Evolutionary conservation across 2,329 filamentous ascomycete genomes (phyloP), one percentile per base, ranked within the genome.

Genomic region (Fusarium multiceps): DNA sequence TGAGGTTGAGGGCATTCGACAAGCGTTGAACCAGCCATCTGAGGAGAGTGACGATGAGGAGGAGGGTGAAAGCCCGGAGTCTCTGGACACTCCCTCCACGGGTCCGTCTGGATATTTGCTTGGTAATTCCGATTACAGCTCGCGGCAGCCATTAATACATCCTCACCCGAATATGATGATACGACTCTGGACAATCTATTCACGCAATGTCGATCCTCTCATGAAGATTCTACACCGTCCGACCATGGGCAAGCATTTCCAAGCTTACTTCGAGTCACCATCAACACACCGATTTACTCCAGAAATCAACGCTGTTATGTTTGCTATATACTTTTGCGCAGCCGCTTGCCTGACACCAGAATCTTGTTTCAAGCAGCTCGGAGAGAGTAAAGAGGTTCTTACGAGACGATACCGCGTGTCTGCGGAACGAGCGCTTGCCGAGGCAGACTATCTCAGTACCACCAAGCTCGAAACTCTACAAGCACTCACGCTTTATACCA

Each of bases 161-260:
- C 82, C 82, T 25, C 62, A 77, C 3, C 76, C 78, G 3, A 74
- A 80, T 21, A 79, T 80, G 46, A 80, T 84, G 53, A 72, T 76
- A 23, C 77, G 75, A 28, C 74, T 84, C 16, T 77, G 78, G 54
- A 58, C 72, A 2, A 75, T 75, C 13, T 84, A 79, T 68, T 80
- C 79, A 54, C 72, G 74, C 32, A 83, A 82, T 28, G 80, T 84
- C 20, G 82, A 84, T 43, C 78, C 81, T 50, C 75, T 83, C 34
- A 72, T 84, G 62, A 84, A 84, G 71, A 77, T 84, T 32, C 64
- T 84, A 7, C 82, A 84, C 65, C 76, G 78, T n/a, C 82, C 82
- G 5, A 82, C 81, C 2, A 71, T 81, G 25, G 68, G 69, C 16
- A 72, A 69, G 3, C 66, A 75, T 34, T 64, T 81, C 7, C 67